A percentile compares a stretch with the other conserved stretches of the same genome.
These are phyloP conservation scores for Raffaelea deltoideospora DNA, from an alignment of 2,329 filamentous ascomycete species.

Conservation along the genomic window DNA sequence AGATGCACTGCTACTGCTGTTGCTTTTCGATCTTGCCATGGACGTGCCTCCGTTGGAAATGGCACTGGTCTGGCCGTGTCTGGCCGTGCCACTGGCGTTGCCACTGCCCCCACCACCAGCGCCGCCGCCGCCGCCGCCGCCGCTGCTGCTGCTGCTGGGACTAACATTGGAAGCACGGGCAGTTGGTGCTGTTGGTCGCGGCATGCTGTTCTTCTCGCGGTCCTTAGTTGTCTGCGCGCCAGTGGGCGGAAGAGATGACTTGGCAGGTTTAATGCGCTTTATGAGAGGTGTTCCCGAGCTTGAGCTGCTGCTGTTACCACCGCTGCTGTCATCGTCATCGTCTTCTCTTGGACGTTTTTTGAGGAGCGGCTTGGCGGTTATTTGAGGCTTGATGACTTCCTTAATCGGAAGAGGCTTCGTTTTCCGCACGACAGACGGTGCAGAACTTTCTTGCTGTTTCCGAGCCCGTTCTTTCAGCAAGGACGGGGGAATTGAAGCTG, in stretches of 20 bases:
- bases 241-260: constrained; percentile 7
- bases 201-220: constrained; percentile 1
- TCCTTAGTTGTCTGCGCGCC: constrained; percentile 1
- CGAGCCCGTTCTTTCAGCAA: too few species aligned
- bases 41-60: too few species aligned
- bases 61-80: too few species aligned
- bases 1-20: constrained; percentile 19
- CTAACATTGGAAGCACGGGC: too few species aligned
- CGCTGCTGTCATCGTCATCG: constrained; percentile 37
- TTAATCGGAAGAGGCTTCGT: constrained; percentile 5
- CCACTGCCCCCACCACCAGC: neutral
- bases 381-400: constrained; percentile 6
- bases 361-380: constrained; percentile 17
- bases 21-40: too few species aligned
- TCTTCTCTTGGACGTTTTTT: constrained; percentile 39
- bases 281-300: constrained; percentile 43
- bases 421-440: constrained; percentile 10
- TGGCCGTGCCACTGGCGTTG: neutral
- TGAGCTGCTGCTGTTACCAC: constrained; percentile 36
- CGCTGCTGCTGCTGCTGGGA: constrained; percentile 3
- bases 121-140: constrained; percentile 3
- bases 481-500: too few species aligned
- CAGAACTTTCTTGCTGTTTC: too few species aligned
- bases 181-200: too few species aligned
- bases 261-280: constrained; percentile 36